Conservation (phyloP, 805 yeast species). For the Citeromyces matritensis region DNA sequence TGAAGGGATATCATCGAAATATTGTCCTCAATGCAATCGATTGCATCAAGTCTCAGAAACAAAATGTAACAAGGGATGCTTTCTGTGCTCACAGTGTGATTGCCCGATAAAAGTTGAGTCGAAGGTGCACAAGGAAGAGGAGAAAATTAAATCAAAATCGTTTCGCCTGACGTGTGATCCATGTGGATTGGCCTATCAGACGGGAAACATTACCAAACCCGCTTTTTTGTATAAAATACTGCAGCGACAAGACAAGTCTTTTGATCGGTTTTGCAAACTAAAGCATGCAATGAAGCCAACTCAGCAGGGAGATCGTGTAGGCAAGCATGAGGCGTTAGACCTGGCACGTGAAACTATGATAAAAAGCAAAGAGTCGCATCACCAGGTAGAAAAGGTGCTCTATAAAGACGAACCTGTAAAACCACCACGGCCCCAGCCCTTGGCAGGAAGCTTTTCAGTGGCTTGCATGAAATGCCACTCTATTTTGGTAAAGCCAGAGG, state of each 20-base stretch:
- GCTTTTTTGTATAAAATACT: conserved; percentile 19
- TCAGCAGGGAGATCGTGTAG: conserved; percentile 2
- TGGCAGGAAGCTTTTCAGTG: conserved; percentile 5
- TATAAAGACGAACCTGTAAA: background rate
- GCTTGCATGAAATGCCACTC: conserved; percentile 10
- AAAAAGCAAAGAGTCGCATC: conserved; percentile 1
- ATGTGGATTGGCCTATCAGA: conserved; percentile 18
- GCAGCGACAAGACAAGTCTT: conserved; percentile 3
- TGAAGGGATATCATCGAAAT: conserved; percentile 7
- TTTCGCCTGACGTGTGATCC: conserved; percentile 21
- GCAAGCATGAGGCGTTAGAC: conserved; percentile 8
- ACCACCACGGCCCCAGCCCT: conserved; percentile 8
- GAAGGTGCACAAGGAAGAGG: conserved; percentile 5
- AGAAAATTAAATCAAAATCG: conserved; percentile 12
- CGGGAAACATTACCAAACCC: conserved; percentile 23
- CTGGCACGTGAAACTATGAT: conserved; percentile 7
- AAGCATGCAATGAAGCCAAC: background rate
- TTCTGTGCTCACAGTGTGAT: conserved; percentile 16
- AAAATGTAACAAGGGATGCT: conserved; percentile 16
- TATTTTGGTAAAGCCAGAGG: conserved; percentile 6
- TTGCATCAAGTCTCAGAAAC: conserved; percentile 3
- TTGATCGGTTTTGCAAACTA: no score
- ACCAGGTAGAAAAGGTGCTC: background rate
- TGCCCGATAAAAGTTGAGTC: conserved; percentile 7
- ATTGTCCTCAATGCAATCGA: conserved; percentile 13